phyloP scores from a whole-genome alignment of 164 flowering plant species.

The Magnolia sinica region DNA sequence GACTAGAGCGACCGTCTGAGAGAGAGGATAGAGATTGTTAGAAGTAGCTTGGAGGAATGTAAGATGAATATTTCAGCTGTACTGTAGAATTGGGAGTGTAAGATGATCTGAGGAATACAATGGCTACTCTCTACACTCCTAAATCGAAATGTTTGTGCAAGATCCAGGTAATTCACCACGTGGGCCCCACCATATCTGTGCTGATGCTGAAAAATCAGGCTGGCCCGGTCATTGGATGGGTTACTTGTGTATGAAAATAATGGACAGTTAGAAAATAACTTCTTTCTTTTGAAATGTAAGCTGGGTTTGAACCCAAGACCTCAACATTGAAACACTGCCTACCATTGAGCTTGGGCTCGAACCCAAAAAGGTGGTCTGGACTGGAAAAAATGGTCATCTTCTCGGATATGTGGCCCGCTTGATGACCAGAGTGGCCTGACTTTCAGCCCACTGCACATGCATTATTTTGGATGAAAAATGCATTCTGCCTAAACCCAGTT shows the following conservation, averaged over 20 bases:
- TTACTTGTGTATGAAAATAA: no score
- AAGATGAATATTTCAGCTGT: not conserved
- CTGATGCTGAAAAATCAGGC: no score
- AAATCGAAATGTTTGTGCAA: not conserved
- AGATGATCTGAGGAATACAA: not conserved
- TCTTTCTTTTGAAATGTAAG: no score
- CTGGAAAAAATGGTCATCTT: not conserved
- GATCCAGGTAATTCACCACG: no score
- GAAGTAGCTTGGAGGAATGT: not conserved
- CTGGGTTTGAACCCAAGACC: no score
- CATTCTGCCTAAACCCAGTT: not conserved
- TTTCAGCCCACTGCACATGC: not conserved
- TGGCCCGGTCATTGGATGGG: no score
- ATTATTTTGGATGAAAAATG: not conserved
- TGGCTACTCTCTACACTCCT: no score
- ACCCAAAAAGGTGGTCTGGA: no score
- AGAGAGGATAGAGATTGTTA: not conserved
- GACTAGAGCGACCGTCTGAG: constrained; percentile 46
- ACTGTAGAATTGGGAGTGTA: no score
- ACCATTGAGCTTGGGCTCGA: no score
- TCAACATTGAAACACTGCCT: no score
- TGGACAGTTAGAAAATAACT: not conserved
- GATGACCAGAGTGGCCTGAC: not conserved
- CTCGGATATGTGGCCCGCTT: not conserved
- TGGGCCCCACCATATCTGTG: no score